phyloP scores from a whole-genome alignment of 345 rosid genomes.

The Orychophragmus violaceus region DNA sequence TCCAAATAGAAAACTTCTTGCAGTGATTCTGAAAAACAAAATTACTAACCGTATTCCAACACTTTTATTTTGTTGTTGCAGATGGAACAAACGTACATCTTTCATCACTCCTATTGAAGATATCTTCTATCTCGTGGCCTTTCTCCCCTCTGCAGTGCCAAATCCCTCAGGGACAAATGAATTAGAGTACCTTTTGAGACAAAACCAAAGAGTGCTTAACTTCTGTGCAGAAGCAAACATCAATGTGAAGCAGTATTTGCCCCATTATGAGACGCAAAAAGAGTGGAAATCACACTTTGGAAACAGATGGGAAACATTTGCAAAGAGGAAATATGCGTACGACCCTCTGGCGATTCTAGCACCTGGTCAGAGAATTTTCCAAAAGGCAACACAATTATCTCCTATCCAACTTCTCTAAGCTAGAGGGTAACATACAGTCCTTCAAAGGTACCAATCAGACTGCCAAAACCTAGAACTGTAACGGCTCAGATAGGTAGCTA shows the following conservation, averaged over 20 bases:
- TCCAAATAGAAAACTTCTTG: neutral
- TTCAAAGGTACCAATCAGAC: neutral
- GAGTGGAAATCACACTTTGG: conserved; percentile 89
- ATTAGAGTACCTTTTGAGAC: conserved; percentile 48
- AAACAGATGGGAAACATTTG: conserved; percentile 57
- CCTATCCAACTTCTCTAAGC: conserved; percentile 18
- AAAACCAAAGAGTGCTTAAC: conserved; percentile 50
- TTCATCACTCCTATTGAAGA: conserved; percentile 73
- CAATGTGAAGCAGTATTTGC: conserved; percentile 70
- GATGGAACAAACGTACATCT: conserved; percentile 83
- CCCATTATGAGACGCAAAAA: conserved; percentile 52
- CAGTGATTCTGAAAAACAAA: neutral
- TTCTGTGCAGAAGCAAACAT: conserved; percentile 39
- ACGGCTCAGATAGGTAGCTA: conserved; percentile 20
- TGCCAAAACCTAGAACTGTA: conserved; percentile 29
- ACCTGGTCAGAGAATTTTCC: conserved; percentile 82
- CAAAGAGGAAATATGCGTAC: conserved; percentile 52
- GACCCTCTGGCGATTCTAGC: conserved; percentile 84
- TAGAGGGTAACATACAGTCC: conserved; percentile 5
- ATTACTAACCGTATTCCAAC: conserved; percentile 1
- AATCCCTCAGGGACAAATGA: conserved; percentile 50
- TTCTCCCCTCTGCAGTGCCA: conserved; percentile 72
- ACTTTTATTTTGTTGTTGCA: conserved; percentile 30
- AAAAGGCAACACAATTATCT: conserved; percentile 36
- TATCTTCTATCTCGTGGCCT: conserved; percentile 64